A percentile compares a stretch with the other conserved stretches of the same genome.
These are phyloP conservation scores for Tolypocladium inflatum DNA, from an alignment of 2,329 filamentous ascomycete species.

Conservation along the genomic window DNA sequence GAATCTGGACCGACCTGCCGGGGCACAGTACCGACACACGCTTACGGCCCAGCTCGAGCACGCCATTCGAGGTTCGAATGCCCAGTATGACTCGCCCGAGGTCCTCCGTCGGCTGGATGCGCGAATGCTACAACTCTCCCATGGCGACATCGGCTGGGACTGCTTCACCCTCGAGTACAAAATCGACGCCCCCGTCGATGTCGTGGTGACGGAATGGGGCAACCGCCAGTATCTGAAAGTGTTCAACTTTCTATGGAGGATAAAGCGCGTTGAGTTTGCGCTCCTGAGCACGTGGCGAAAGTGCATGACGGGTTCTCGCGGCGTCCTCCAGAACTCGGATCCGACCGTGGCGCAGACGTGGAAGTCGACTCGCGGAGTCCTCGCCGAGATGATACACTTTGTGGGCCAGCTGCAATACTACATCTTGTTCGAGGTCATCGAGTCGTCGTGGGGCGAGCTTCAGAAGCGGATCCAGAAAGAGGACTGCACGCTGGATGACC, in stretches of 20 bases:
- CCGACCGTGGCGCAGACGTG: slow-evolving; percentile 64
- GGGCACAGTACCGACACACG: slow-evolving; percentile 91
- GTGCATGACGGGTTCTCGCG: slow-evolving; percentile 88
- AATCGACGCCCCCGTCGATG: slow-evolving; percentile 90
- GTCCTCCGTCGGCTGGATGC: slow-evolving; percentile 87
- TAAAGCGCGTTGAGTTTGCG: slow-evolving; percentile 95
- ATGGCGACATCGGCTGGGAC: slow-evolving; percentile 97
- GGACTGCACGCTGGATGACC: slow-evolving; percentile 84
- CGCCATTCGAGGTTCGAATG: slow-evolving; percentile 92
- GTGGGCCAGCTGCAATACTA: slow-evolving; percentile 97
- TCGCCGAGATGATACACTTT: slow-evolving; percentile 98
- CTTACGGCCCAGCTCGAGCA: slow-evolving; percentile 97
- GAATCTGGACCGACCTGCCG: slow-evolving; percentile 91
- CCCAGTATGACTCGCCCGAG: slow-evolving; percentile 88
- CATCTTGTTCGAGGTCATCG: slow-evolving; percentile 96
- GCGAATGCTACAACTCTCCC: slow-evolving; percentile 93
- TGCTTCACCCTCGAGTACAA: slow-evolving; percentile 99
- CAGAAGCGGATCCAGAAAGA: slow-evolving; percentile 75
- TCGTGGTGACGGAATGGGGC: slow-evolving; percentile 93
- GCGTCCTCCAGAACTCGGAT: slow-evolving; percentile 73
- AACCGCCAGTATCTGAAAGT: slow-evolving; percentile 96
- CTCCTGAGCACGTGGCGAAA: slow-evolving; percentile 86
- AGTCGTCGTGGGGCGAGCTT: slow-evolving; percentile 87
- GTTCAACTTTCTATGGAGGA: slow-evolving; percentile 97
- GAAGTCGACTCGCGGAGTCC: slow-evolving; percentile 79